phyloP scores from a whole-genome alignment of 345 rosid genomes.

The Moricandia arvensis region DNA sequence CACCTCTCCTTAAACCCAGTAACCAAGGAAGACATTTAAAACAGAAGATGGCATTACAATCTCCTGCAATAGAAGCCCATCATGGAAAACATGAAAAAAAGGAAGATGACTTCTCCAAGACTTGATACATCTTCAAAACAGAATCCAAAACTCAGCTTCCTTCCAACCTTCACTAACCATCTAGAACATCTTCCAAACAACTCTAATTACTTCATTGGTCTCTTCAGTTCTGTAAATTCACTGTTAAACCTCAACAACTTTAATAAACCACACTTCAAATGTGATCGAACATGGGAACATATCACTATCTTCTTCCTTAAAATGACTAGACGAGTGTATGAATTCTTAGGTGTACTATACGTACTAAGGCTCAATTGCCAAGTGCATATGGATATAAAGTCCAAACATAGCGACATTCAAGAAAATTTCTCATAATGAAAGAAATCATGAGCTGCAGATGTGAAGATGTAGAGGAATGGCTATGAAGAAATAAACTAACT shows the following conservation, averaged over 20 bases:
- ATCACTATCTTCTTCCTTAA: constrained; percentile 25
- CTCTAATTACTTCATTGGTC: constrained; percentile 92
- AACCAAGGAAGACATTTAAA: constrained; percentile 34
- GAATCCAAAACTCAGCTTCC: constrained; percentile 96
- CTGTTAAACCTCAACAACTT: constrained; percentile 91
- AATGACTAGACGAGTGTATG: not conserved
- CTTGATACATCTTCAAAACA: constrained; percentile 94
- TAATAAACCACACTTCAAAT: constrained; percentile 63
- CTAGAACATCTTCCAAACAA: constrained; percentile 95
- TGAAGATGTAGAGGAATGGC: too few species aligned
- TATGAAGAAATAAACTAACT: not conserved
- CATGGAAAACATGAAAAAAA: constrained; percentile 62
- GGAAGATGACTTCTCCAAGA: constrained; percentile 96
- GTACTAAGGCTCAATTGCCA: too few species aligned
- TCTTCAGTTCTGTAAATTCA: constrained; percentile 91
- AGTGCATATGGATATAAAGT: too few species aligned
- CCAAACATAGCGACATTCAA: too few species aligned
- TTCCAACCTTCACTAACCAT: constrained; percentile 94
- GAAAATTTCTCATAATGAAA: not conserved
- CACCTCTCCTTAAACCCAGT: too few species aligned
- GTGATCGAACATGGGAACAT: constrained; percentile 45
- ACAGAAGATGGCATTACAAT: constrained; percentile 50
- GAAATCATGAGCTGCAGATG: not conserved
- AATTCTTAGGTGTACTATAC: constrained; percentile 5
- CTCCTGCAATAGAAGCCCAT: constrained; percentile 56